Evolutionary conservation across 1,284 basidiomycete species (phyloP).

Genomic region (Cryptococcus deneoformans): DNA sequence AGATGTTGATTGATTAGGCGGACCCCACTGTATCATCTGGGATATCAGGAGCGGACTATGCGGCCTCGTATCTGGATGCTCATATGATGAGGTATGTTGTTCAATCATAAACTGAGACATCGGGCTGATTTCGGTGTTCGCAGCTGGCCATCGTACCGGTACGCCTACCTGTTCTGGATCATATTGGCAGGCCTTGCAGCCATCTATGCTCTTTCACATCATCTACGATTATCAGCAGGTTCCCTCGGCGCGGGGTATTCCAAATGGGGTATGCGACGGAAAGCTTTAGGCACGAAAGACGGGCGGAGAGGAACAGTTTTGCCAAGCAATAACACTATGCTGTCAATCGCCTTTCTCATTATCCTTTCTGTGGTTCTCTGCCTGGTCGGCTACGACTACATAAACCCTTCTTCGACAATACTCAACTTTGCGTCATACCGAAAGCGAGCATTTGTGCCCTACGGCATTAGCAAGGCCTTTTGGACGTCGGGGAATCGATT

Average conservation of each 20-base stretch:
- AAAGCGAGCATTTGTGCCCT: constrained; percentile 51
- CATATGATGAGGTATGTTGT: constrained; percentile 45
- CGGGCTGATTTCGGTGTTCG: background rate
- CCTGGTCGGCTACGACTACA: constrained; percentile 70
- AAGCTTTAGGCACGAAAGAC: constrained; percentile 19
- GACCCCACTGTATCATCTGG: constrained; percentile 32
- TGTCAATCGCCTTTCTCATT: constrained; percentile 54
- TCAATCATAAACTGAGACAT: background rate
- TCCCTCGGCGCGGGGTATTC: constrained; percentile 35
- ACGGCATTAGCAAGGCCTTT: constrained; percentile 67
- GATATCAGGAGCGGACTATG: constrained; percentile 31
- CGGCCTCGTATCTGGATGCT: constrained; percentile 37
- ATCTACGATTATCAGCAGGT: constrained; percentile 38
- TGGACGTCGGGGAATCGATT: constrained; percentile 74
- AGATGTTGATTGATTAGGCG: background rate
- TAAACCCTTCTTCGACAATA: constrained; percentile 57
- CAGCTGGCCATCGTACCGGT: constrained; percentile 44
- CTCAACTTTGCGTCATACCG: constrained; percentile 50
- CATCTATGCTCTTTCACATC: constrained; percentile 39
- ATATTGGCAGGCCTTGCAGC: constrained; percentile 31
- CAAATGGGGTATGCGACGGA: constrained; percentile 38
- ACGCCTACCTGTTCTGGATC: constrained; percentile 45
- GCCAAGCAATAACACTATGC: constrained; percentile 62
- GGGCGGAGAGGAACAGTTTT: constrained; percentile 54
- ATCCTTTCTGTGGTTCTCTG: constrained; percentile 54